Evolutionary conservation across 257 asterid genomes (phyloP), one percentile per base, ranked within the genome.

Genomic region (Jaltomata sinuosa): DNA sequence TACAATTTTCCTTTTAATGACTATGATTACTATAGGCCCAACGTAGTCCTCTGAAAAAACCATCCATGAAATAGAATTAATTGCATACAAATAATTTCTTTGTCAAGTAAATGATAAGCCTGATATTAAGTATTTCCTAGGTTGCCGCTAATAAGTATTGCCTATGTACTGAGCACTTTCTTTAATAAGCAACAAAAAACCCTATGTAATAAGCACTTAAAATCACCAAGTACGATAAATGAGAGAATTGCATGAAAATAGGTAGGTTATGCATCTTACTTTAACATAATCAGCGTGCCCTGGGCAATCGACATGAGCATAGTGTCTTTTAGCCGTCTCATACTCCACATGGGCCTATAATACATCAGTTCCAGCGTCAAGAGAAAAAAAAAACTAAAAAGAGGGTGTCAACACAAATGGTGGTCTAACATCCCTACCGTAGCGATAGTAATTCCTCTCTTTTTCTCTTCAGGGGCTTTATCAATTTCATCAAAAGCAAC

Each of bases 271-370:
- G 62, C 59, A 53, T 84, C 95, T 88, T 84, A 94, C 99, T 88
- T 95, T 95, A 83, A 95, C 98, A 87, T 96, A 96, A 84, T 96
- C 99, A 11, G 99, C 99, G 49, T 96, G 99, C 8, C 99, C 99
- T 16, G 99, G 99, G 85, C 99, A 96, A 87, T 96, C 99, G 1
- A 96, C 99, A 78, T 96, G 99, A 36, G 99, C 98, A 86, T 96
- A 96, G 86, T 96, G 99, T 52, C 99, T 89, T 90, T 96, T 96
- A 18, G 89, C 87, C 31, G 99, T 96, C 89, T 96, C 99, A 27
- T 96, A 96, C 71, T 96, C 99, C 27, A 96, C 99, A 82, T 96
- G 99, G 47, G 99, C 97, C 99, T 96, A 91, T 89, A 85, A 21
- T 52, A 86, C 83, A 77, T 49, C 65, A 88, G 55, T 45, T 86